phyloP scores from a whole-genome alignment of 148 eudicot species.

The Chenopodium berlandieri region DNA sequence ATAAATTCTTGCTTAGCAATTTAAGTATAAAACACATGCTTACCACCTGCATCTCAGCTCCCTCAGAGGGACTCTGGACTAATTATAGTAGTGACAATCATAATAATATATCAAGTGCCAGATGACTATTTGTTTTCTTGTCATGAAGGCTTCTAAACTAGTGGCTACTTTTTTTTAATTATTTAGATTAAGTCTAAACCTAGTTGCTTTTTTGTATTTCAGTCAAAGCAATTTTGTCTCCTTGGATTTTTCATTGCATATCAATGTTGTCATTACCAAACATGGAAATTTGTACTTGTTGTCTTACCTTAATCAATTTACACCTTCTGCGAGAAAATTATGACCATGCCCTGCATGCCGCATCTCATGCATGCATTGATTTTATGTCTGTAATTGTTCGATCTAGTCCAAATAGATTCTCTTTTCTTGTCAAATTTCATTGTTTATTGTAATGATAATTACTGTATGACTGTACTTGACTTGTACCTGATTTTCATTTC shows the following conservation, averaged over 20 bases:
- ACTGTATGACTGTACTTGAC: neutral
- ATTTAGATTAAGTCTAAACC: too few relatives aligned
- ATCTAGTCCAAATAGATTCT: neutral
- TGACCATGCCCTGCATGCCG: neutral
- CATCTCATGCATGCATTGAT: conserved; percentile 1
- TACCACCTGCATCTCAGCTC: too few relatives aligned
- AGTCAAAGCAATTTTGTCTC: too few relatives aligned
- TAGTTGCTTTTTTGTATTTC: too few relatives aligned
- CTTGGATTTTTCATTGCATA: too few relatives aligned
- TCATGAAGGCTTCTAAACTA: neutral
- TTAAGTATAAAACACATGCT: too few relatives aligned
- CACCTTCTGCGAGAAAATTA: neutral
- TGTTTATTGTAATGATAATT: neutral
- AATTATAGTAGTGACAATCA: too few relatives aligned
- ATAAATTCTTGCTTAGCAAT: too few relatives aligned
- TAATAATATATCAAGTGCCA: too few relatives aligned
- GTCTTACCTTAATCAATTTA: neutral
- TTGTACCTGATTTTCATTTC: neutral
- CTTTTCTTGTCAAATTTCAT: neutral
- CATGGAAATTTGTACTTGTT: neutral
- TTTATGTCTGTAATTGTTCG: neutral
- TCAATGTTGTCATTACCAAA: neutral
- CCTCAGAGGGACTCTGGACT: too few relatives aligned
- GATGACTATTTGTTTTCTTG: too few relatives aligned
- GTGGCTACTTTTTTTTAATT: neutral